Conservation (phyloP, 2,329 filamentous ascomycete species). For the Bipolaris bicolor region DNA sequence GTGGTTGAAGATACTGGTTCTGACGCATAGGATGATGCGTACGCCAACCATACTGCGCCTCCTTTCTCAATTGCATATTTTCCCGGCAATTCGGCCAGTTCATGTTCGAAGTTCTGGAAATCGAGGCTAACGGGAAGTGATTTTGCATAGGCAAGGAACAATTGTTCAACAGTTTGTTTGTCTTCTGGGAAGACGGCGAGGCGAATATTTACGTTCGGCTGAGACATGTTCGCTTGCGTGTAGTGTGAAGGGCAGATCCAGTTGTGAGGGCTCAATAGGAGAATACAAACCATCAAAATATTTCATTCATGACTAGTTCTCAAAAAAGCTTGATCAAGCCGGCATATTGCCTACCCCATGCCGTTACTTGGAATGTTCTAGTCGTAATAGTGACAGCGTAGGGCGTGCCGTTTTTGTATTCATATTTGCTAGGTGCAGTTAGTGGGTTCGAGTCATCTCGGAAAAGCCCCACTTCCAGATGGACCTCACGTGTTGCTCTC, state of each 20-base stretch:
- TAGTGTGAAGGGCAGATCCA: not conserved
- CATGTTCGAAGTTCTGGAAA: constrained; percentile 62
- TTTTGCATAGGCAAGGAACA: constrained; percentile 51
- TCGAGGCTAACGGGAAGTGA: constrained; percentile 61
- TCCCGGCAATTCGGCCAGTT: constrained; percentile 61
- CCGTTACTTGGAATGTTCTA: not conserved
- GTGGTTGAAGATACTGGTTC: not conserved
- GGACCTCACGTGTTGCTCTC: not conserved
- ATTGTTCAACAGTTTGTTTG: constrained; percentile 39
- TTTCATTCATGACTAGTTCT: not conserved
- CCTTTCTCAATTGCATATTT: constrained; percentile 56
- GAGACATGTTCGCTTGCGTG: not conserved
- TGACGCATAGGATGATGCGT: constrained; percentile 8
- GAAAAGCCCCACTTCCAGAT: not conserved
- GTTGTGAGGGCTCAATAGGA: too few species aligned
- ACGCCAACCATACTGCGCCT: constrained; percentile 59
- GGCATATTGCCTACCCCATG: too few species aligned
- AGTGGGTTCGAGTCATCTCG: not conserved
- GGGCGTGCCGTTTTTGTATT: not conserved
- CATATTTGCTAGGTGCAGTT: not conserved
- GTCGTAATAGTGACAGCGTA: not conserved
- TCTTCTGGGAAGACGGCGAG: constrained; percentile 53
- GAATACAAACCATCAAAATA: not conserved
- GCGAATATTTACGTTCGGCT: constrained; percentile 16
- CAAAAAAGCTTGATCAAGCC: not conserved